These are phyloP conservation scores for Fusarium aywerte DNA, from an alignment of 2,329 filamentous ascomycete species.

Conservation along the genomic window DNA sequence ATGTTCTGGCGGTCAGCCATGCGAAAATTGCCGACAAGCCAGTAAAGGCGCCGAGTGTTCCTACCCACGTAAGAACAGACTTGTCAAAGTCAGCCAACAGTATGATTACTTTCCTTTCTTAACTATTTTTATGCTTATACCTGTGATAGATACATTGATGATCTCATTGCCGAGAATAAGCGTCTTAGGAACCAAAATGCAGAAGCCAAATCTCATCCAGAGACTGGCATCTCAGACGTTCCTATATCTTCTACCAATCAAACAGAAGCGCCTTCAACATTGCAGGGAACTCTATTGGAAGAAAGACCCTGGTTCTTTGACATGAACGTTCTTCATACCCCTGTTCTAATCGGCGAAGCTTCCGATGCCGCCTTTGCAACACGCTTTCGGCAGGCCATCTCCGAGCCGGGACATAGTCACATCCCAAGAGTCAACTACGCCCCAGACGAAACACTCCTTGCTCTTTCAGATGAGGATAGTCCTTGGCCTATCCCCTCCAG, in stretches of 20 bases:
- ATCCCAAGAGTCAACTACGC: constrained; percentile 52
- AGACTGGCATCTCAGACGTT: constrained; percentile 25
- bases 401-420: constrained; percentile 47
- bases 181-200: constrained; percentile 39
- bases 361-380: constrained; percentile 53
- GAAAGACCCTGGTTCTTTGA: constrained; percentile 51
- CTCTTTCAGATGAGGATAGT: constrained; percentile 47
- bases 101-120: neutral
- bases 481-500: constrained; percentile 54
- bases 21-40: constrained; percentile 48
- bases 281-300: constrained; percentile 40
- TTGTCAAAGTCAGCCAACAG: constrained; percentile 50
- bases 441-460: constrained; percentile 46
- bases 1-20: constrained; percentile 50
- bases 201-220: constrained; percentile 26
- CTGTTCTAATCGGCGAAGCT: constrained; percentile 52
- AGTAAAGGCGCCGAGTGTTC: constrained; percentile 48
- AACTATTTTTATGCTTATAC: neutral
- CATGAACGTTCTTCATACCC: constrained; percentile 49
- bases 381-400: constrained; percentile 51
- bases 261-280: constrained; percentile 17
- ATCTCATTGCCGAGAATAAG: constrained; percentile 50
- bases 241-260: constrained; percentile 10
- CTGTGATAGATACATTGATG: constrained; percentile 49
- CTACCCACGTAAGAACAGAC: constrained; percentile 49